A percentile compares a stretch with the other conserved stretches of the same genome.
Evolutionary conservation across 78 protist species (phyloP).

Genomic region (Dictyostelium citrinum): DNA sequence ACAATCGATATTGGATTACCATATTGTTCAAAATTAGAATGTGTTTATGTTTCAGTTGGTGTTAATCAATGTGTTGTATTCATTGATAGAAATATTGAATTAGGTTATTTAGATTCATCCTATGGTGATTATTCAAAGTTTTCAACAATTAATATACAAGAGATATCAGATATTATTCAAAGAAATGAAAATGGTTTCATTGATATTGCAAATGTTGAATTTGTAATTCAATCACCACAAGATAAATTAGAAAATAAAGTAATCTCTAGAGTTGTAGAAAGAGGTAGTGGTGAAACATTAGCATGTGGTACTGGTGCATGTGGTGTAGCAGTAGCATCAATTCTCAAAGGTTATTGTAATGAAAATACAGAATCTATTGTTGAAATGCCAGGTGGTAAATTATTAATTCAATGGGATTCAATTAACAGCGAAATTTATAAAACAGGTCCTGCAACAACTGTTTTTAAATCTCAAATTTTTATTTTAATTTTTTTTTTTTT

Average conservation of each 20-base stretch:
- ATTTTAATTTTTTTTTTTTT: not conserved
- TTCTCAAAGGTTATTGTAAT: not conserved
- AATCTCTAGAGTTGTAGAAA: constrained; percentile 56
- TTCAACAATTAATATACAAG: not conserved
- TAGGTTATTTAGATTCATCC: not conserved
- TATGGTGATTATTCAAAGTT: not conserved
- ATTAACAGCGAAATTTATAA: not conserved
- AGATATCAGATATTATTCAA: constrained; percentile 30
- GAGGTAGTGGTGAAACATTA: constrained; percentile 83
- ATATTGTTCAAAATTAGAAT: not conserved
- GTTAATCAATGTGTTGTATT: constrained; percentile 72
- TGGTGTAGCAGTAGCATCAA: constrained; percentile 74
- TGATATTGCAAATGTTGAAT: constrained; percentile 68
- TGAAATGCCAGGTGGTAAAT: constrained; percentile 80
- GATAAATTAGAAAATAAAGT: not conserved
- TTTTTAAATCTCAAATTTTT: constrained; percentile 11
- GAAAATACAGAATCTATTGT: not conserved
- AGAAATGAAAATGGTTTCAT: not conserved
- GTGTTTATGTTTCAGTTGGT: constrained; percentile 63
- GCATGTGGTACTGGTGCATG: constrained; percentile 90
- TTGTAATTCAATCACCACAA: constrained; percentile 15
- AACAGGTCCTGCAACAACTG: constrained; percentile 79
- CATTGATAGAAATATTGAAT: constrained; percentile 40
- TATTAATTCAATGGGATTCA: constrained; percentile 45
- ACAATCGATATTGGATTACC: not conserved